Evolutionary conservation across 768 basidiomycete genomes (phyloP).

Genomic region (Pleurotus tuber-regium): DNA sequence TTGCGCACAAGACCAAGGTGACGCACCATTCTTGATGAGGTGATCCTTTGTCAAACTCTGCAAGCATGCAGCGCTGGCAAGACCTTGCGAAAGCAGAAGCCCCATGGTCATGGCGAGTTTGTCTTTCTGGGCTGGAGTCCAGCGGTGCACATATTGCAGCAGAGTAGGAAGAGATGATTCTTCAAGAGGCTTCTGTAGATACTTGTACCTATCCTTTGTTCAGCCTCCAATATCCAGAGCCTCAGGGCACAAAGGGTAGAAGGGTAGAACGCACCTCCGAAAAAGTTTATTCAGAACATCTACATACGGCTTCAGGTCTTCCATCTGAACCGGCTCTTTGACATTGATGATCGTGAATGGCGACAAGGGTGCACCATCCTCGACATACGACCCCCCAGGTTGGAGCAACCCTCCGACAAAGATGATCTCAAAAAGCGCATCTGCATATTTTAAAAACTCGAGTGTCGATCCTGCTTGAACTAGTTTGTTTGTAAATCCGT

Average conservation of each 20-base stretch:
- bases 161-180: constrained; percentile 77
- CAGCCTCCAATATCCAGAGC: constrained; percentile 11
- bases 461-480: constrained; percentile 90
- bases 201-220: constrained; percentile 77
- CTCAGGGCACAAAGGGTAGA: background rate
- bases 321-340: constrained; percentile 72
- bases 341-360: constrained; percentile 89
- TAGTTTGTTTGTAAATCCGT: constrained; percentile 77
- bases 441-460: constrained; percentile 97
- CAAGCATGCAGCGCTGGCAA: constrained; percentile 75
- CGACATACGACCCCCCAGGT: constrained; percentile 90
- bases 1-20: constrained; percentile 14
- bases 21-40: constrained; percentile 87
- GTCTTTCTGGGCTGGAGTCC: constrained; percentile 72
- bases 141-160: constrained; percentile 87
- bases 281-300: constrained; percentile 96
- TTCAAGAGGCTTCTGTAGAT: constrained; percentile 96
- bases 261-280: constrained; percentile 60
- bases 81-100: constrained; percentile 80
- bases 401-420: constrained; percentile 95
- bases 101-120: constrained; percentile 83
- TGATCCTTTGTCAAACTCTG: constrained; percentile 89
- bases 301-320: constrained; percentile 89
- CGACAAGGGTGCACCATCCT: constrained; percentile 80
- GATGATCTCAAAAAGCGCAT: constrained; percentile 93